Base-by-base conservation (phyloP, 2,329 filamentous ascomycete species). In the Penicillium aurantiogriseum region DNA sequence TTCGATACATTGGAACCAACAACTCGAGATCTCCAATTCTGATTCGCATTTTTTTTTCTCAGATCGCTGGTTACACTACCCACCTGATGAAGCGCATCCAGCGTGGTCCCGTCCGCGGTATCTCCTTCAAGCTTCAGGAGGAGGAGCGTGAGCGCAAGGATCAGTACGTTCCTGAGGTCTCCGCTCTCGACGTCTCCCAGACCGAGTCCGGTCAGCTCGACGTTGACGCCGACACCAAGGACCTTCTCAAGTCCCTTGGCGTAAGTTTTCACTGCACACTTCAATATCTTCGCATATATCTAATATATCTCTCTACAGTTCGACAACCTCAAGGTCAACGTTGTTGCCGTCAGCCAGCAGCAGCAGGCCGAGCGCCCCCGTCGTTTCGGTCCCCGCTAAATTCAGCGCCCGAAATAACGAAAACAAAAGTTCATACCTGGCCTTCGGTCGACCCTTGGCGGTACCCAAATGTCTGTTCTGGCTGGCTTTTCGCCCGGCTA, bases 91-190 rank as follows among this genome's bases (percentile, higher is more conserved):
- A 97, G 89, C 94, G 94, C 82, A 99, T 99, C 74, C 94, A 97
- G 86, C 92, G 94, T 80, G 94, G 94, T 69, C 94, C 94, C 69
- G 94, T 99, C 81, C 95, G 94, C 75, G 94, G 94, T 85, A 99
- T 99, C 83, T 99, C 95, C 81, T 99, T 99, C 92, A 99, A 99
- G 88, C 91, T 99, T 63, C 94, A 99, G 85, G 94, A 99, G 85
- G 94, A 99, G 86, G 94, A 99, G 89, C 91, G 94, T 87, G 94
- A 99, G 85, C 90, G 94, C 80, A 99, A 99, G 90, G 94, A 99
- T 85, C 94, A 99, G 86, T 99, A 97, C 85, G 94, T 99, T 69
- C 94, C 94, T 76, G 94, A 99, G 84, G 86, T 99, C 73, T 99
- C 95, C 62, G 94, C 94, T 77, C 90, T 99, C 78, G 94, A 99